phyloP scores from a whole-genome alignment of 306 rosid species.

The Luffa aegyptiaca region DNA sequence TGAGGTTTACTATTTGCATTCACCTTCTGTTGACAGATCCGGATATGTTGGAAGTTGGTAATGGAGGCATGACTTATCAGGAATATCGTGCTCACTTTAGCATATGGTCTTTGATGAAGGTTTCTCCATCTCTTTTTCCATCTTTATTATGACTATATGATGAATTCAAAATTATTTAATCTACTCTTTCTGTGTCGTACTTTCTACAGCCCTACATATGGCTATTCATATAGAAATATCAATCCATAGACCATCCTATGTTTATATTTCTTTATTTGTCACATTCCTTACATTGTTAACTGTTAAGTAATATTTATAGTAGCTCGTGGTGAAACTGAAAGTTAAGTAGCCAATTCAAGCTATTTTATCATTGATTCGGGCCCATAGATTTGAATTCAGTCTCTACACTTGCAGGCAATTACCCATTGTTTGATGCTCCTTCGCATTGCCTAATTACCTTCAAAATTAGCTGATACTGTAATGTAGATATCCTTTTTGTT shows the following conservation, averaged over 20 bases:
- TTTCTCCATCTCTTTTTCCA: constrained; percentile 12
- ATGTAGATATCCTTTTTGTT: too few relatives aligned
- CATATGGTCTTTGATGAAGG: constrained; percentile 98
- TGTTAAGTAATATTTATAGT: too few relatives aligned
- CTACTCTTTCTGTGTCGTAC: neutral
- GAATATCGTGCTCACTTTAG: constrained; percentile 95
- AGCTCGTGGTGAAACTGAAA: too few relatives aligned
- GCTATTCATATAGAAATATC: neutral
- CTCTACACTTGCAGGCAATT: too few relatives aligned
- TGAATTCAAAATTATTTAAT: neutral
- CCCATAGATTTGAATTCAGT: too few relatives aligned
- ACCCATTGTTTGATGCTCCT: too few relatives aligned
- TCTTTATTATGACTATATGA: neutral
- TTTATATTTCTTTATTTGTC: neutral
- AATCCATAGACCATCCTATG: neutral
- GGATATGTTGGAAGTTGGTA: constrained; percentile 98
- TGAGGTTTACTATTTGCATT: neutral
- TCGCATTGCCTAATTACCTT: too few relatives aligned
- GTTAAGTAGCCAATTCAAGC: too few relatives aligned
- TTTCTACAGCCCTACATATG: neutral
- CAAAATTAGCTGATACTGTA: too few relatives aligned
- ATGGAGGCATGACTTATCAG: constrained; percentile 86
- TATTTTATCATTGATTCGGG: too few relatives aligned
- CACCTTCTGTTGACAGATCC: constrained; percentile 53
- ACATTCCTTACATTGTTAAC: too few relatives aligned